Percentiles rank a stretch among this genome's conserved stretches.
Evolutionary conservation across 805 yeast species (phyloP).

Genomic region (Ogataea methanolica): DNA sequence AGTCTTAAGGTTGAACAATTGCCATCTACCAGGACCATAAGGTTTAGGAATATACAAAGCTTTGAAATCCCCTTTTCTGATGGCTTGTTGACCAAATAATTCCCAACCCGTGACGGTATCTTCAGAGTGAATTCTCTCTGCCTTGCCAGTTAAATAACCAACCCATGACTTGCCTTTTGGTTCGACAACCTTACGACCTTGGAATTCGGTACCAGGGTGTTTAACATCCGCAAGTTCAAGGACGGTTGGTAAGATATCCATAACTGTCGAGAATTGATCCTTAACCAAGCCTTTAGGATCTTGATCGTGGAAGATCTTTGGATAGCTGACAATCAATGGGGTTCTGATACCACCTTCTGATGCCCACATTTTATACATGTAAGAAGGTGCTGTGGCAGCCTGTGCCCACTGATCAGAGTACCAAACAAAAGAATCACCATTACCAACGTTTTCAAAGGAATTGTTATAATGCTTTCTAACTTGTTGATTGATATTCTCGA

Average conservation of each 20-base stretch:
- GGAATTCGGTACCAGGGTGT: conserved; percentile 38
- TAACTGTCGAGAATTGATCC: conserved; percentile 46
- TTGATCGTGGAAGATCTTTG: conserved; percentile 23
- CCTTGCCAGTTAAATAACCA: conserved; percentile 29
- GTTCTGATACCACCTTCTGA: conserved; percentile 59
- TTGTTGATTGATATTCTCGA: conserved; percentile 22
- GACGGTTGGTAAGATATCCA: conserved; percentile 57
- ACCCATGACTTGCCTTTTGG: conserved; percentile 46
- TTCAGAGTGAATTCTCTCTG: conserved; percentile 33
- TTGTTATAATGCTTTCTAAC: conserved; percentile 38
- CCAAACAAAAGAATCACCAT: conserved; percentile 42
- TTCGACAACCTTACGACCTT: conserved; percentile 39
- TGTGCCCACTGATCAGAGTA: conserved; percentile 59
- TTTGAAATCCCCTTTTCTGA: conserved; percentile 46
- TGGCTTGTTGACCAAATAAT: conserved; percentile 51
- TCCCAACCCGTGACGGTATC: conserved; percentile 53
- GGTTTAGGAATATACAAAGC: conserved; percentile 47
- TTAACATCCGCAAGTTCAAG: conserved; percentile 43
- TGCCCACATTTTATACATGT: conserved; percentile 53
- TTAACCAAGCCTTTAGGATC: conserved; percentile 22
- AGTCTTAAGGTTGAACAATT: conserved; percentile 35
- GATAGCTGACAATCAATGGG: conserved; percentile 47
- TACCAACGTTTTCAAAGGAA: conserved; percentile 43
- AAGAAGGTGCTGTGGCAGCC: conserved; percentile 55
- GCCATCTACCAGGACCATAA: conserved; percentile 46